Base-by-base conservation (phyloP, 2,329 filamentous ascomycete species). In the Macrophomina phaseolina region DNA sequence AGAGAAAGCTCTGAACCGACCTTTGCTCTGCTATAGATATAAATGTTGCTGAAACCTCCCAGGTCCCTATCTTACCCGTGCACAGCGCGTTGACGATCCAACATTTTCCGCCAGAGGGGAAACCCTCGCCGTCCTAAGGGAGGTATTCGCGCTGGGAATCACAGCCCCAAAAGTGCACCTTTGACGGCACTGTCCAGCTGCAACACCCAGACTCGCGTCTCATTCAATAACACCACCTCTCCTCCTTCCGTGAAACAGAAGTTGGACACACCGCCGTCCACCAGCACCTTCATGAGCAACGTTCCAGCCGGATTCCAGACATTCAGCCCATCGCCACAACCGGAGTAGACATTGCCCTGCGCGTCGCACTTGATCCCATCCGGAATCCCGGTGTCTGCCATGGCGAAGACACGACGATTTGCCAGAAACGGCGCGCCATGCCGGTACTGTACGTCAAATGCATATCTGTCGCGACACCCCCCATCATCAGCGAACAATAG, bases 281-380 rank as follows among this genome's bases (percentile, higher is more conserved):
- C 45, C 11, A 69, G 36, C 5, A 68, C 60, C 30, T 66, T 61
- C 42, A 83, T 83, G 38, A 85, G 76, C 0, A 83, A 74, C 30
- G 74, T 75, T 4, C 83, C 83, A 4, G 76, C 79, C 1, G 78
- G 68, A 62, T 76, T 82, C 79, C 80, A 86, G 2, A 85, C 77
- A 68, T 84, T 82, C 18, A 86, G 74, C 9, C 84, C 84, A 66
- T 83, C 83, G 3, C 77, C 79, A 64, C 81, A 83, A 0, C 81
- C 82, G 46, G 80, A 76, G 68, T 82, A 89, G 2, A 89, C 81
- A 62, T 87, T 86, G 1, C 87, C 87, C 12, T 82, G 76, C 5
- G 79, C 76, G 69, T 88, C 86, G 66, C 81, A 82, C 67, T 87
- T 84, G 46, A 87, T 77, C 30, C 75, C 78, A 68, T 70, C 77